Conservation (phyloP, 768 basidiomycete genomes). For the Xerocomus brunneocitrinus region DNA sequence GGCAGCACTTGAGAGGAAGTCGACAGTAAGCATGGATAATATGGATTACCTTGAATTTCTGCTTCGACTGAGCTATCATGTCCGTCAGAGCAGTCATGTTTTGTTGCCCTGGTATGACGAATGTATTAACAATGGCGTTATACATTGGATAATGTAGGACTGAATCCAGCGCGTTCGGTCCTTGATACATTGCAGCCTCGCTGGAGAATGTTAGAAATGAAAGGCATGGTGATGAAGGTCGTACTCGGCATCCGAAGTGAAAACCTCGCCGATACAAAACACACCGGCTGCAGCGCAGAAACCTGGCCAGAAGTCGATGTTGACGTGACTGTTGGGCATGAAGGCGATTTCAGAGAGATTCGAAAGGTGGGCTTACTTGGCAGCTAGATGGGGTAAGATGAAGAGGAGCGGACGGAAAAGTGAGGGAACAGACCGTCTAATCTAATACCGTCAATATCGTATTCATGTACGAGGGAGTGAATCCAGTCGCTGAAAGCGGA, state of each 20-base stretch:
- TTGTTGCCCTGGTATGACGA: conserved; percentile 62
- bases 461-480: not conserved
- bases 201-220: conserved; percentile 31
- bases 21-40: not conserved
- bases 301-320: not conserved
- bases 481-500: conserved; percentile 24
- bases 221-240: conserved; percentile 7
- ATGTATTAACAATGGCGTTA: conserved; percentile 56
- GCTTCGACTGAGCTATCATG: conserved; percentile 49
- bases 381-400: not conserved
- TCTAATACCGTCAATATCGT: not conserved
- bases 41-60: conserved; percentile 42
- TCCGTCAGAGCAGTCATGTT: conserved; percentile 57
- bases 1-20: not conserved
- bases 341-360: not conserved
- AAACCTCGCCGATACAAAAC: conserved; percentile 84
- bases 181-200: conserved; percentile 55
- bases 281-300: conserved; percentile 70
- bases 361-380: not conserved
- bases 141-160: conserved; percentile 73
- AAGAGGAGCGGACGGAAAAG: not conserved
- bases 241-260: conserved; percentile 36
- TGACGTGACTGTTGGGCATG: not conserved
- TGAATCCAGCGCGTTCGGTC: conserved; percentile 56
- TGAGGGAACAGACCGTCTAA: not conserved